Conservation (phyloP, 768 basidiomycete genomes). For the Pleurotus pulmonarius region DNA sequence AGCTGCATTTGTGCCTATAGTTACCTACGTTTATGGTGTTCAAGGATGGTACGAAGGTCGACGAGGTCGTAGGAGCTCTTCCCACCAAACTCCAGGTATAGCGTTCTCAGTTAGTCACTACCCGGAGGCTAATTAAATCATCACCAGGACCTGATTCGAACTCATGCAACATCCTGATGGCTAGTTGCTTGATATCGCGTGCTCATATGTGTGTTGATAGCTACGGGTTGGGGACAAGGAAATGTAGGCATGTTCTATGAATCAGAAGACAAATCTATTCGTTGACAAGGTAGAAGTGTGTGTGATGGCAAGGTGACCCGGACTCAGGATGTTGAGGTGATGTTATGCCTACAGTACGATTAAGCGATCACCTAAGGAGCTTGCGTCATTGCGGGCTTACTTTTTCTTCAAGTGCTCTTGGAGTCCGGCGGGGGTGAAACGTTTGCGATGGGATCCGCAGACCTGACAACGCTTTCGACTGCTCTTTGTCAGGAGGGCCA, state of each 20-base stretch:
- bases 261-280: no score
- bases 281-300: no score
- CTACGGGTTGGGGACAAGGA: no score
- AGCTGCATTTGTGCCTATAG: slow-evolving; percentile 2
- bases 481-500: neutral
- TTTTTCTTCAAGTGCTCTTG: neutral
- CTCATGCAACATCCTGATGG: no score
- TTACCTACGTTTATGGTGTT: slow-evolving; percentile 35
- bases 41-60: slow-evolving; percentile 30
- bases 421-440: neutral
- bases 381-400: neutral
- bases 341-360: neutral
- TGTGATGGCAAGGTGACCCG: no score
- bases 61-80: slow-evolving; percentile 46
- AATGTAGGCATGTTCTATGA: no score
- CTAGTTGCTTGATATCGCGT: no score
- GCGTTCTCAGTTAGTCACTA: neutral
- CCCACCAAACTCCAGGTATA: slow-evolving; percentile 37
- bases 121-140: no score
- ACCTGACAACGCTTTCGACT: neutral
- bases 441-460: neutral
- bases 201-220: no score
- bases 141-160: no score
- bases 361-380: neutral
- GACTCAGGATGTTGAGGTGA: no score